These are phyloP conservation scores for Colletotrichum cuscutae DNA, from an alignment of 2,329 filamentous ascomycete species.

Conservation along the genomic window DNA sequence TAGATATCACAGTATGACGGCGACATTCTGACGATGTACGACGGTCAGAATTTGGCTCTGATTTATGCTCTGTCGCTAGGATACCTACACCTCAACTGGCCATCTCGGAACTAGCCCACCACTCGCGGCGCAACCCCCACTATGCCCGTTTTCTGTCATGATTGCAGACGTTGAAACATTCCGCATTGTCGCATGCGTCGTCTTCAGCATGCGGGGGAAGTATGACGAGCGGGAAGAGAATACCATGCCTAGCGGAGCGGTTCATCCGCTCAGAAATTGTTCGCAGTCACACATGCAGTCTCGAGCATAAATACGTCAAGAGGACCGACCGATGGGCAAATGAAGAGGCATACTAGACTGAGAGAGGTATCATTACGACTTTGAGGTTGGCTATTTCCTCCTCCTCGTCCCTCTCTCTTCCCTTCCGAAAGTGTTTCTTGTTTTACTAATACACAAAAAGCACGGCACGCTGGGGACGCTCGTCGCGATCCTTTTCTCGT, in stretches of 20 bases:
- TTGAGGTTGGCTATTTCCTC: neutral
- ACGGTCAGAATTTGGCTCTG: too few relatives aligned
- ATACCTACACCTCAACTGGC: neutral
- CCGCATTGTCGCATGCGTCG: neutral
- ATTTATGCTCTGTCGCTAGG: neutral
- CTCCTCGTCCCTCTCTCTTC: neutral
- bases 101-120: neutral
- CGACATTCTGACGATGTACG: too few relatives aligned
- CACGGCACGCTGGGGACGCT: neutral
- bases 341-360: neutral
- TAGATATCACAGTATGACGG: too few relatives aligned
- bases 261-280: neutral
- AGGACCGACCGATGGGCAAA: neutral
- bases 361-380: constrained; percentile 3
- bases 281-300: neutral
- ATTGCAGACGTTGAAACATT: neutral
- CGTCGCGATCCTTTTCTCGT: neutral
- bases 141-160: neutral
- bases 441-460: neutral
- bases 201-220: neutral
- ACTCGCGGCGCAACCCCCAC: neutral
- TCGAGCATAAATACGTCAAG: neutral
- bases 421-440: neutral
- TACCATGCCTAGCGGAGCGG: neutral
- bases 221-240: neutral